phyloP scores from a whole-genome alignment of 2,329 filamentous ascomycete genomes.

The Arthroderma sp. region DNA sequence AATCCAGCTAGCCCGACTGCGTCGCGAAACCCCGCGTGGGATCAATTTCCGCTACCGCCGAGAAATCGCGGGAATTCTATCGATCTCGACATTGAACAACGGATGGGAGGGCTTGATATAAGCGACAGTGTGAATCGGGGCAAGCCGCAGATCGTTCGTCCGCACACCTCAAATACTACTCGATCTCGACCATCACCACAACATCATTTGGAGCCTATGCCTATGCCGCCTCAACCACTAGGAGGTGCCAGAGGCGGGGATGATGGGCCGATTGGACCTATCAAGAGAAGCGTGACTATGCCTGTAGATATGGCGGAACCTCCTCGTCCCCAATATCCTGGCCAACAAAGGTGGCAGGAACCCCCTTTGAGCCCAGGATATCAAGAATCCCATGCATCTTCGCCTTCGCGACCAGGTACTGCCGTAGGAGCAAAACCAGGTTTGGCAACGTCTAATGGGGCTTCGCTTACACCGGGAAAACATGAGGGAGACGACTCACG shows the following conservation, averaged over 20 bases:
- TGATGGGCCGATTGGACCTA: conserved; percentile 12
- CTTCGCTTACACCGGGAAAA: conserved; percentile 6
- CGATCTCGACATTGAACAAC: conserved; percentile 23
- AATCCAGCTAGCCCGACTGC: conserved; percentile 14
- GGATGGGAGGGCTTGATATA: conserved; percentile 28
- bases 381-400: conserved; percentile 5
- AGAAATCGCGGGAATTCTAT: conserved; percentile 22
- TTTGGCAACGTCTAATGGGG: background rate
- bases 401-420: conserved; percentile 16
- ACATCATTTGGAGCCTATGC: conserved; percentile 10
- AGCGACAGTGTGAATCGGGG: conserved; percentile 17
- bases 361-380: conserved; percentile 11
- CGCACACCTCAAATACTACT: conserved; percentile 28
- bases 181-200: conserved; percentile 18
- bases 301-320: conserved; percentile 14
- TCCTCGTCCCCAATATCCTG: conserved; percentile 20
- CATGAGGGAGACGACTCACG: background rate
- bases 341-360: conserved; percentile 23
- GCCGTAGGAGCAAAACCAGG: conserved; percentile 15
- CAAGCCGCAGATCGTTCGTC: conserved; percentile 16
- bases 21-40: conserved; percentile 27
- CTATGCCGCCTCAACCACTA: background rate
- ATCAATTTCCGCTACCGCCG: conserved; percentile 34
- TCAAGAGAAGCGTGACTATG: conserved; percentile 27
- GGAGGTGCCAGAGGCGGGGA: background rate